A percentile compares a stretch with the other conserved stretches of the same genome.
Evolutionary conservation across 139 green algal species (phyloP).

Genomic region (Chlorella sp.): DNA sequence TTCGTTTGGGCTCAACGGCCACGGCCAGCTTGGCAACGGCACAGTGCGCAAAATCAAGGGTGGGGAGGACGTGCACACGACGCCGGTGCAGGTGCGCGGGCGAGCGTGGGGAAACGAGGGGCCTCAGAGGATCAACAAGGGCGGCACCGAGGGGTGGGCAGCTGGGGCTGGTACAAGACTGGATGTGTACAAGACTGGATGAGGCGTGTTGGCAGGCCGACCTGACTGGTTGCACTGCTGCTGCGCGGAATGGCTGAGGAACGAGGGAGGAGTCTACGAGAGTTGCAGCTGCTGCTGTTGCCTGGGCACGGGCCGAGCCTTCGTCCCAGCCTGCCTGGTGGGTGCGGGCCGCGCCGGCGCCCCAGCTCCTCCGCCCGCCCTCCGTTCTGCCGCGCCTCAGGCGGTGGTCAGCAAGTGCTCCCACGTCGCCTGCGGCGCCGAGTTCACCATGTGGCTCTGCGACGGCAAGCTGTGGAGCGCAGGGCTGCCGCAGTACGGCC

Average conservation of each 20-base stretch:
- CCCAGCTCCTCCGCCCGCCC: not conserved
- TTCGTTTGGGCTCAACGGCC: conserved; percentile 82
- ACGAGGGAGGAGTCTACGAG: no score
- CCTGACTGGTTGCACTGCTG: no score
- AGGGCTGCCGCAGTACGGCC: conserved; percentile 71
- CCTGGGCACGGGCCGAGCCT: no score
- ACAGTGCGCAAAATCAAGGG: conserved; percentile 64
- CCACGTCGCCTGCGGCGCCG: conserved; percentile 75
- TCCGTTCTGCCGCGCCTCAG: conserved; percentile 16
- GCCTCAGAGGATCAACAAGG: no score
- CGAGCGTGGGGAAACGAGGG: no score
- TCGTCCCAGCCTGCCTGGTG: no score
- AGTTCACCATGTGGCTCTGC: conserved; percentile 91
- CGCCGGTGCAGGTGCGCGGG: conserved; percentile 50
- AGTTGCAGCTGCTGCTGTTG: not conserved
- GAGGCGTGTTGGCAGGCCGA: no score
- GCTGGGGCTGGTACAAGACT: no score
- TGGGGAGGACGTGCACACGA: conserved; percentile 29
- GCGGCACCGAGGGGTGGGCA: no score
- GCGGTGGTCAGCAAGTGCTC: conserved; percentile 53
- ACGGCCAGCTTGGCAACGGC: conserved; percentile 78
- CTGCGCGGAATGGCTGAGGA: no score
- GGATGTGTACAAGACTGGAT: no score
- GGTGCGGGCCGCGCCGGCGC: no score
- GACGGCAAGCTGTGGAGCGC: conserved; percentile 37